Evolutionary conservation across 2,329 filamentous ascomycete genomes (phyloP).

Genomic region (Beauveria asiatica): DNA sequence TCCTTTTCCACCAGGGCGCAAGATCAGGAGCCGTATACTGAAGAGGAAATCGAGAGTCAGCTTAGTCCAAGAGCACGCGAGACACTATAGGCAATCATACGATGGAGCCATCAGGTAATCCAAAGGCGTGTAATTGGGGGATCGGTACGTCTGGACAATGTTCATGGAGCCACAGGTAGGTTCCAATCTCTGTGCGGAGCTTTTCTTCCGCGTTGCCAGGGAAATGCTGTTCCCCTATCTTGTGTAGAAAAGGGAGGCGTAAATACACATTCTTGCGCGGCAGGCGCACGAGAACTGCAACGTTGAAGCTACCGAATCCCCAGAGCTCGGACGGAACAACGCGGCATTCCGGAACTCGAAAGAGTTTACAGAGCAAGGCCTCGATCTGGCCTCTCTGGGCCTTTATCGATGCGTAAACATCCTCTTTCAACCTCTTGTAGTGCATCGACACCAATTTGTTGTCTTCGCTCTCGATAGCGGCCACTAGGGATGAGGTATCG

Average conservation of each 20-base stretch:
- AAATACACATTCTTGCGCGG: background rate
- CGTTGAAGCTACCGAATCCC: background rate
- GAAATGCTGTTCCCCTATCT: background rate
- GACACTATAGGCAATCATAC: background rate
- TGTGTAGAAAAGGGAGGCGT: background rate
- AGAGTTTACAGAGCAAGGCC: background rate
- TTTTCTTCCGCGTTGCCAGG: slow-evolving; percentile 21
- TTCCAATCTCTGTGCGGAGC: slow-evolving; percentile 20
- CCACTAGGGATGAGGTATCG: background rate
- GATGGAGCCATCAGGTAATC: slow-evolving; percentile 16
- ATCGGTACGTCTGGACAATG: slow-evolving; percentile 19
- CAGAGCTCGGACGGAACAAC: background rate
- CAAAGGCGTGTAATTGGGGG: slow-evolving; percentile 20
- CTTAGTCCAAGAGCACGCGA: background rate
- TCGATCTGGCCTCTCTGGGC: background rate
- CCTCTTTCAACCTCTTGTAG: background rate
- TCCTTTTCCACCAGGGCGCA: background rate
- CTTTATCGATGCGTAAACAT: background rate
- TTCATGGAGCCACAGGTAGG: slow-evolving; percentile 21
- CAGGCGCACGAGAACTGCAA: background rate
- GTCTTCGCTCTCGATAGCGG: background rate
- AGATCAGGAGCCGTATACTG: background rate
- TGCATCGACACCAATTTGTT: background rate
- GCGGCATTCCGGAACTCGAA: background rate
- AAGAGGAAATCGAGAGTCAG: background rate